phyloP scores from a whole-genome alignment of 148 eudicot species.

The Cornus controversa region DNA sequence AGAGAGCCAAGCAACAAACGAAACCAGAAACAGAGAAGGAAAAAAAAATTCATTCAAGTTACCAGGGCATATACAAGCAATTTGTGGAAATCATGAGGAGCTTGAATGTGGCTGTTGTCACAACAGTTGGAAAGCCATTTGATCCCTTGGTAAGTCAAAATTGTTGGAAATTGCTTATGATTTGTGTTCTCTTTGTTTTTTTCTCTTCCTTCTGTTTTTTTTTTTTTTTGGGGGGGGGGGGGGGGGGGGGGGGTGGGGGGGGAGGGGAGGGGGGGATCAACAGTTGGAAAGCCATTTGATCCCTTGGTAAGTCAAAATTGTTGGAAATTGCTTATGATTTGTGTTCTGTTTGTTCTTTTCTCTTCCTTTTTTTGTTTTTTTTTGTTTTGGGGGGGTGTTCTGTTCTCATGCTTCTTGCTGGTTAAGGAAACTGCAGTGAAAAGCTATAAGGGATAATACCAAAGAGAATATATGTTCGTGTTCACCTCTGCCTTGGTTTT shows the following conservation, averaged over 20 bases:
- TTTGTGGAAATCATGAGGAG: slow-evolving; percentile 94
- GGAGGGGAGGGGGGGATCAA: slow-evolving; percentile 14
- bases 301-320: slow-evolving; percentile 59
- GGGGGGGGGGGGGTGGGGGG: not conserved
- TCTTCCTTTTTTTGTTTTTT: not conserved
- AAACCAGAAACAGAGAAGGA: slow-evolving; percentile 78
- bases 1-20: slow-evolving; percentile 77
- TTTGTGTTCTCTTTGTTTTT: not conserved
- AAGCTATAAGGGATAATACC: not conserved
- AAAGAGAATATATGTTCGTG: not conserved
- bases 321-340: not conserved
- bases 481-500: not conserved
- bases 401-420: not conserved
- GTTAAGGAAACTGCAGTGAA: not conserved
- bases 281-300: slow-evolving; percentile 95
- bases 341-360: not conserved
- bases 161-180: not conserved
- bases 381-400: not conserved
- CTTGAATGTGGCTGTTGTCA: slow-evolving; percentile 65
- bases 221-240: not conserved
- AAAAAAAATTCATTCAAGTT: slow-evolving; percentile 83
- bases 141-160: slow-evolving; percentile 75
- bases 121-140: slow-evolving; percentile 89
- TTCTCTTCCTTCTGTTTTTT: not conserved
- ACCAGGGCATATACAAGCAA: slow-evolving; percentile 96